Evolutionary conservation across 2,329 filamentous ascomycete species (phyloP).

Genomic region (Paecilomyces variotii): DNA sequence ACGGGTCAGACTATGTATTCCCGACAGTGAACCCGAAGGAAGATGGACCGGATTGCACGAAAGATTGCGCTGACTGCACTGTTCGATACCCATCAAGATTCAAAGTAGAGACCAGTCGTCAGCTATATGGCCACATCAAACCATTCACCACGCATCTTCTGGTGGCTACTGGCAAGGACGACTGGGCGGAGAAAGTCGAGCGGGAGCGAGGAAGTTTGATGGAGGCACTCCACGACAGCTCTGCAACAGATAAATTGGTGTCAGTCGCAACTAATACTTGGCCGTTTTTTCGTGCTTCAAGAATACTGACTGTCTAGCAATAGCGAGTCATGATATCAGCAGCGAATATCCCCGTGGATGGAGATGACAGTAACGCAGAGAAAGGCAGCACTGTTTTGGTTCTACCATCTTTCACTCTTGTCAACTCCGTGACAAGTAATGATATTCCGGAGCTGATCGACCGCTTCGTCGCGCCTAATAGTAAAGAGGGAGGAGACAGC

Average conservation of each 20-base stretch:
- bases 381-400: slow-evolving; percentile 65
- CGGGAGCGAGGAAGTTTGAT: slow-evolving; percentile 44
- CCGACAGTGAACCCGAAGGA: slow-evolving; percentile 24
- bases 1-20: slow-evolving; percentile 24
- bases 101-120: slow-evolving; percentile 21
- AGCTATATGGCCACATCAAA: slow-evolving; percentile 30
- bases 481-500: slow-evolving; percentile 48
- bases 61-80: slow-evolving; percentile 31
- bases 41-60: slow-evolving; percentile 27
- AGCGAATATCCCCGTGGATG: slow-evolving; percentile 19
- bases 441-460: slow-evolving; percentile 59
- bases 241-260: slow-evolving; percentile 56
- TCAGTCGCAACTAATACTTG: slow-evolving; percentile 27
- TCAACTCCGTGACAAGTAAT: slow-evolving; percentile 66
- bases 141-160: slow-evolving; percentile 27
- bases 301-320: background rate
- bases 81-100: slow-evolving; percentile 26
- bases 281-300: too few species aligned
- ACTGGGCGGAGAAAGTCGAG: slow-evolving; percentile 29
- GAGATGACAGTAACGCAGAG: slow-evolving; percentile 2
- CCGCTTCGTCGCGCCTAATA: slow-evolving; percentile 56
- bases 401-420: slow-evolving; percentile 69
- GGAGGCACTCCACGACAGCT: slow-evolving; percentile 37
- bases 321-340: slow-evolving; percentile 30
- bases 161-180: slow-evolving; percentile 30